Evolutionary conservation across 1,139 yeast species (phyloP).

Genomic region (Diutina scorzettiae): DNA sequence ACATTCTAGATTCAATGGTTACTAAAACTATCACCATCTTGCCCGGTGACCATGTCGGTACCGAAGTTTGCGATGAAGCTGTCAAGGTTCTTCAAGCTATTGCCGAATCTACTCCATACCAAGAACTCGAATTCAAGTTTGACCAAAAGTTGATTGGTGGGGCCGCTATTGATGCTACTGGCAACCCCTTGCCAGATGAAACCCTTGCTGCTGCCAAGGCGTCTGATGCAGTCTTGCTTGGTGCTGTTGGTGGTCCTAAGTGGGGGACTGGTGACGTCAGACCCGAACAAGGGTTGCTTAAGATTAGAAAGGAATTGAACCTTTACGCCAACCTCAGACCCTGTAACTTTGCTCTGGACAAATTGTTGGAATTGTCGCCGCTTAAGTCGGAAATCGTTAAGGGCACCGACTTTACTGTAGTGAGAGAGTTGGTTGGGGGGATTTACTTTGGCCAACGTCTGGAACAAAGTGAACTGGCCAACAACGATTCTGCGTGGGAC

Average conservation of each 20-base stretch:
- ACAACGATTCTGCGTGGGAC: constrained; percentile 64
- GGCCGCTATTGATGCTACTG: constrained; percentile 96
- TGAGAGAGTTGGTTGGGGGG: constrained; percentile 95
- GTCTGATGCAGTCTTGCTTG: constrained; percentile 88
- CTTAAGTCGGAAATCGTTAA: constrained; percentile 70
- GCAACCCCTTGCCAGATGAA: constrained; percentile 82
- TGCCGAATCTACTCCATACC: constrained; percentile 44
- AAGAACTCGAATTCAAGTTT: constrained; percentile 55
- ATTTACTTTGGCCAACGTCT: constrained; percentile 92
- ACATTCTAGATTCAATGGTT: no score
- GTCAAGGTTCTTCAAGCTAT: constrained; percentile 80
- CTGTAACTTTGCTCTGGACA: constrained; percentile 85
- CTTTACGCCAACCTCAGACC: constrained; percentile 95
- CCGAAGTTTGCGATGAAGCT: constrained; percentile 82
- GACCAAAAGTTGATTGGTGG: constrained; percentile 88
- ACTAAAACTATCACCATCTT: constrained; percentile 69
- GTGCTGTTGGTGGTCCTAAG: constrained; percentile 98
- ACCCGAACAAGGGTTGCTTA: constrained; percentile 92
- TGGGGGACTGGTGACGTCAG: constrained; percentile 94
- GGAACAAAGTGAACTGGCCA: constrained; percentile 77
- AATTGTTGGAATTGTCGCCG: constrained; percentile 77
- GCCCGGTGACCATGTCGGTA: constrained; percentile 97
- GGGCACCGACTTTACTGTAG: constrained; percentile 87
- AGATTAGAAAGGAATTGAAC: constrained; percentile 88
- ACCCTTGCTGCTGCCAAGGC: constrained; percentile 74